Conservation (phyloP, 2,329 filamentous ascomycete genomes). For the Fusarium staphyleae region DNA sequence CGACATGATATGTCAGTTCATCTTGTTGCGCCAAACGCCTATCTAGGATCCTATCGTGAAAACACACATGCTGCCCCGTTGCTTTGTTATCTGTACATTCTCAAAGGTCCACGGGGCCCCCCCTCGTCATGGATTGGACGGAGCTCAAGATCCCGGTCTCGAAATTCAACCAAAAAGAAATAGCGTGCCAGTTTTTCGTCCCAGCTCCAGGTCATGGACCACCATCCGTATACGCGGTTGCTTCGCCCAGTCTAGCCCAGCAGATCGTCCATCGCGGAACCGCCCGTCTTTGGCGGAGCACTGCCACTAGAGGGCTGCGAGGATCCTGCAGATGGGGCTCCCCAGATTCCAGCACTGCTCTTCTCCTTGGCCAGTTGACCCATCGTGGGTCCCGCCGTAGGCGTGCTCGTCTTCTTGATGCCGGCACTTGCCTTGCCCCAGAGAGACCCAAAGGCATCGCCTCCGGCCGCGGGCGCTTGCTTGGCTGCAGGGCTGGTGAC, state of each 20-base stretch:
- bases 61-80: constrained; percentile 42
- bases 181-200: constrained; percentile 11
- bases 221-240: constrained; percentile 9
- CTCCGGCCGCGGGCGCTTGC: constrained; percentile 62
- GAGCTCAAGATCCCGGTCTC: background rate
- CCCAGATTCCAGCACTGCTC: constrained; percentile 94
- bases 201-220: constrained; percentile 28
- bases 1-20: constrained; percentile 44
- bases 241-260: constrained; percentile 49
- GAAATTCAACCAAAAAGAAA: background rate
- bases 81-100: constrained; percentile 36
- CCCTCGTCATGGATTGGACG: background rate
- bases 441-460: constrained; percentile 89
- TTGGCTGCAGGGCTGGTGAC: constrained; percentile 58
- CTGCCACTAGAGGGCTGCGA: constrained; percentile 43
- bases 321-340: constrained; percentile 63
- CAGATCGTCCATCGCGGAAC: constrained; percentile 56
- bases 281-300: constrained; percentile 43
- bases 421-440: constrained; percentile 79
- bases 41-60: constrained; percentile 49
- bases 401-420: constrained; percentile 74
- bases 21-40: constrained; percentile 54
- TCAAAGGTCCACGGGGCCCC: constrained; percentile 17
- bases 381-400: constrained; percentile 75
- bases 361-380: constrained; percentile 98